Evolutionary conservation across 139 green algal species (phyloP).

Genomic region (Chlorella vulgaris): DNA sequence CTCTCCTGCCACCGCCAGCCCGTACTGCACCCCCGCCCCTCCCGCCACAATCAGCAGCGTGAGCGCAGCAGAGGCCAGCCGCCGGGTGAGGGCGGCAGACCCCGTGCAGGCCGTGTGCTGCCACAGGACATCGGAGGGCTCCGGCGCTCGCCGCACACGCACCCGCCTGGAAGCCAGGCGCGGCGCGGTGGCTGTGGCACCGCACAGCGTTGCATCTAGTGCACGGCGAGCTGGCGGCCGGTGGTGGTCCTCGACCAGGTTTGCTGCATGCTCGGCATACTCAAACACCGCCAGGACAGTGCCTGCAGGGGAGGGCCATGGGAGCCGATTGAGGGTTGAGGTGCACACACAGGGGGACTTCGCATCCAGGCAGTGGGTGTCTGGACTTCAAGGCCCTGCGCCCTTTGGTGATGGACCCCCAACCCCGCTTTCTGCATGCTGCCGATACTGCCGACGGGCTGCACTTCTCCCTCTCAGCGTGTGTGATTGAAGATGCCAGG

Average conservation of each 20-base stretch:
- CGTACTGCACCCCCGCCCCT: conserved; percentile 56
- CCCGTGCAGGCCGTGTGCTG: conserved; percentile 43
- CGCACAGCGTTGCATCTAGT: conserved; percentile 27
- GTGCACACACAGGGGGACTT: too few species aligned
- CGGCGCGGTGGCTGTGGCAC: conserved; percentile 29
- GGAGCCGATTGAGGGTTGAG: neutral
- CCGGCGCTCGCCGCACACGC: conserved; percentile 47
- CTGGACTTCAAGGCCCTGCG: too few species aligned
- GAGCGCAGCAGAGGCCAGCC: conserved; percentile 30
- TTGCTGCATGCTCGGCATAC: conserved; percentile 53
- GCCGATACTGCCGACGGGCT: too few species aligned
- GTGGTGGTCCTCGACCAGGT: conserved; percentile 49
- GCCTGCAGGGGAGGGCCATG: conserved; percentile 9
- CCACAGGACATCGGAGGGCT: conserved; percentile 65
- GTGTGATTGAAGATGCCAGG: too few species aligned
- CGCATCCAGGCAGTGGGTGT: too few species aligned
- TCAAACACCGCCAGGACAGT: conserved; percentile 59
- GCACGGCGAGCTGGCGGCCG: neutral
- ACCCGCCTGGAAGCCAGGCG: conserved; percentile 4
- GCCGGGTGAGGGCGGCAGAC: conserved; percentile 8
- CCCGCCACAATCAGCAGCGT: conserved; percentile 42
- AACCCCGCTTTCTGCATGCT: too few species aligned
- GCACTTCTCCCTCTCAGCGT: too few species aligned
- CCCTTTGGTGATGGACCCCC: too few species aligned
- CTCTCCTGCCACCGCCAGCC: conserved; percentile 37